Evolutionary conservation across 1,284 basidiomycete genomes (phyloP), one percentile per base, ranked within the genome.

Genomic region (Ustilago esculenta): DNA sequence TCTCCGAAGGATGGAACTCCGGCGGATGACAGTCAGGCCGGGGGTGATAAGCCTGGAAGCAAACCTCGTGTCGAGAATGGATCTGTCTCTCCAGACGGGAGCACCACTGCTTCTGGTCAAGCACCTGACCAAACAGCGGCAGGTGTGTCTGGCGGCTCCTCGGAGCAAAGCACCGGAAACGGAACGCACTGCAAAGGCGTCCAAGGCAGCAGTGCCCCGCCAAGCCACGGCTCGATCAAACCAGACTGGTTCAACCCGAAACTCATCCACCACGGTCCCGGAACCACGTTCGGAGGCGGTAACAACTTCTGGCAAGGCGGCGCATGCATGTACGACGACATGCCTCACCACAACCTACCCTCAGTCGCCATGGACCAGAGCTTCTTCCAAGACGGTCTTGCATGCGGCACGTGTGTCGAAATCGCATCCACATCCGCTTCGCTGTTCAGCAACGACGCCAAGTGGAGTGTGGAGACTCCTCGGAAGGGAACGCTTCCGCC

Each of bases 391-490:
- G 51, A 66, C 47, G 68, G 68, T 14, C 51, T 66, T 9, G 68
- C 68, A 2, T 71, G 68, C 43, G 68, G 68, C 0, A 54, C 68
- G 7, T 71, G 68, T 39, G 68, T 71, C 20, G 58, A 66, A 37
- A 71, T 71, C 43, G 45, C 46, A 12, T 29, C 54, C 0, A 71
- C 68, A 8, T 30, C 30, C 8, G 63, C 51, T 14, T 50, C 46
- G 10, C 49, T 53, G 5, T 71, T 71, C 41, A 47, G 44, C 48
- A 61, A 66, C 41, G 23, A 27, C 17, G 58, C 51, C 11, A 18
- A 30, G 23, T 71, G 57, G 58, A 42, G 20, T 0, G 47, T 71
- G 14, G 63, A 71, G 27, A 17, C 36, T 15, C 49, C 61, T 15
- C 25, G 29, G 7, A 18, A 35, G 9, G 63, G 63, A 18, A 49